phyloP scores from a whole-genome alignment of 139 green algal species.

The Ettlia oleoabundans region DNA sequence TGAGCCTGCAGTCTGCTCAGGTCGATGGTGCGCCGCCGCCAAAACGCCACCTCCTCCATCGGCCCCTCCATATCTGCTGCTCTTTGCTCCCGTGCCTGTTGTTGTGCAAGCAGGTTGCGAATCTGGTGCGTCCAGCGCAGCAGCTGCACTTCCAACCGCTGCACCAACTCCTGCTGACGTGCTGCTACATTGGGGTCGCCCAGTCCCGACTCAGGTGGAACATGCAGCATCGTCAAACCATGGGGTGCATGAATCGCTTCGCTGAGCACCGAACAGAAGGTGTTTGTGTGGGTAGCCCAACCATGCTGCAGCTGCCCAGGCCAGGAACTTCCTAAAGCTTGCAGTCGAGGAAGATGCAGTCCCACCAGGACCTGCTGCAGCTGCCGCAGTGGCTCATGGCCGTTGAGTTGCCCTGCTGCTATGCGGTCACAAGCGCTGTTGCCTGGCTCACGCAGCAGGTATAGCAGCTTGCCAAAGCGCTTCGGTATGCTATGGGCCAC shows the following conservation, averaged over 20 bases:
- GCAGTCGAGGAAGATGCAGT: neutral
- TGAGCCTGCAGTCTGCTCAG: constrained; percentile 77
- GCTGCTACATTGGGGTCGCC: constrained; percentile 21
- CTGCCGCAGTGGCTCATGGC: neutral
- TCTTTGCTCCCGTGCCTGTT: neutral
- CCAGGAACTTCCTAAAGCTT: neutral
- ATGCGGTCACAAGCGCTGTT: too few relatives aligned
- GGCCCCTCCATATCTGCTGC: constrained; percentile 51
- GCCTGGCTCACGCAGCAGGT: neutral
- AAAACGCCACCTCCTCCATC: constrained; percentile 88
- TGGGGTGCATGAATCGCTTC: constrained; percentile 75
- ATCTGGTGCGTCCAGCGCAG: constrained; percentile 92
- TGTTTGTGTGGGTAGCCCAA: constrained; percentile 63
- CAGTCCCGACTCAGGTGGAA: constrained; percentile 59
- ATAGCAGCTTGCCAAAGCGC: neutral
- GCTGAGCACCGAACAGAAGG: constrained; percentile 83
- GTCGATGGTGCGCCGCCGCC: constrained; percentile 77
- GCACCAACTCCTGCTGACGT: constrained; percentile 79
- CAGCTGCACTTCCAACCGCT: constrained; percentile 83
- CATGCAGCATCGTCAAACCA: constrained; percentile 85
- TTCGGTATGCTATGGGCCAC: neutral
- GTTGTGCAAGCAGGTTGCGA: constrained; percentile 76
- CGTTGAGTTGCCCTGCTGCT: neutral
- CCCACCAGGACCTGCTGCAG: neutral
- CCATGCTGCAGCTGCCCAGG: constrained; percentile 4